These are phyloP conservation scores for Skeletonema costatum DNA, from an alignment of 108 stramenopile species.

Conservation along the genomic window DNA sequence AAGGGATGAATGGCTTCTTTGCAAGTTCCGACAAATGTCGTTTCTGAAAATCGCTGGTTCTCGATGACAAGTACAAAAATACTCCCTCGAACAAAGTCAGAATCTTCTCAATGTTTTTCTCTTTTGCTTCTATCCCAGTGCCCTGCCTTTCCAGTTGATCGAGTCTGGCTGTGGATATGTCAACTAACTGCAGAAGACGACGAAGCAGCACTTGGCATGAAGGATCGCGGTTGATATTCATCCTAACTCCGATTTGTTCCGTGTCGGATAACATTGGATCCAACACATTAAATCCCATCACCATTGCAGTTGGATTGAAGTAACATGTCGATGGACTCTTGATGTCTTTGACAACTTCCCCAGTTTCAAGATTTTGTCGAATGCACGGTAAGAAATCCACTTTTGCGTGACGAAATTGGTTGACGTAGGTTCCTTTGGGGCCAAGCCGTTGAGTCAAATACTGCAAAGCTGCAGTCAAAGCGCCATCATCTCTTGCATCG, in stretches of 20 bases:
- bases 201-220: slow-evolving; percentile 44
- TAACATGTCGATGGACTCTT: slow-evolving; percentile 58
- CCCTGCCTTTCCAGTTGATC: slow-evolving; percentile 22
- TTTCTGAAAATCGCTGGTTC: slow-evolving; percentile 56
- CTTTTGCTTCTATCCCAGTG: slow-evolving; percentile 11
- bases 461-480: slow-evolving; percentile 50
- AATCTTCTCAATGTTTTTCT: slow-evolving; percentile 32
- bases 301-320: slow-evolving; percentile 46
- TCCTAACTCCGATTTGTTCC: slow-evolving; percentile 49
- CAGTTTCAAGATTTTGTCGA: slow-evolving; percentile 37
- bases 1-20: slow-evolving; percentile 65
- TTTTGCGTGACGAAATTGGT: slow-evolving; percentile 40
- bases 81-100: slow-evolving; percentile 34
- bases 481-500: slow-evolving; percentile 40
- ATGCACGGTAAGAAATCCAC: slow-evolving; percentile 69
- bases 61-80: slow-evolving; percentile 52
- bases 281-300: slow-evolving; percentile 71
- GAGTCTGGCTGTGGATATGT: slow-evolving; percentile 40
- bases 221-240: slow-evolving; percentile 60
- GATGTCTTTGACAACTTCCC: slow-evolving; percentile 32
- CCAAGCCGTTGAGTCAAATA: slow-evolving; percentile 62
- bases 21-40: slow-evolving; percentile 23
- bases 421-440: slow-evolving; percentile 60
- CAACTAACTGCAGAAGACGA: slow-evolving; percentile 50
- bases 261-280: slow-evolving; percentile 53